phyloP scores from a whole-genome alignment of 805 yeast species.

The Ogataea zsoltii region DNA sequence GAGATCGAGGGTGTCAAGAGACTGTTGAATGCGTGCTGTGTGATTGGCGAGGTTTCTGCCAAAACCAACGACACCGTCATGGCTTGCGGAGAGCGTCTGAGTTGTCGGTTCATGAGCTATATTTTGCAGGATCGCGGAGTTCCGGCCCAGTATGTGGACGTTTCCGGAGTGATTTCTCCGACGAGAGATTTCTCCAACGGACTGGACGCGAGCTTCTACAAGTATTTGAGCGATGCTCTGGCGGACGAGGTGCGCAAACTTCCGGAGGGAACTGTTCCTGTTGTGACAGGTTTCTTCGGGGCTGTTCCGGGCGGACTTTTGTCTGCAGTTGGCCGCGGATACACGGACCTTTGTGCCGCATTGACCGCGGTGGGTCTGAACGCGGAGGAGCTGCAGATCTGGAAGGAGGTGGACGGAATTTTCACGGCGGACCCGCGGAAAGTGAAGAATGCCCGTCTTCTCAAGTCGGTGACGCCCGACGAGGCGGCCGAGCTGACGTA shows the following conservation, averaged over 20 bases:
- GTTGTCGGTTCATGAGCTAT: slow-evolving; percentile 87
- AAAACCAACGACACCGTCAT: slow-evolving; percentile 87
- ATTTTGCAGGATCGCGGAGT: slow-evolving; percentile 82
- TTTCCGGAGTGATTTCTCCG: slow-evolving; percentile 69
- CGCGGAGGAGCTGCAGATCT: slow-evolving; percentile 94
- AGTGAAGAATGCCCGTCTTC: slow-evolving; percentile 82
- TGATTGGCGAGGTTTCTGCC: slow-evolving; percentile 88
- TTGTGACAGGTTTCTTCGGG: slow-evolving; percentile 95
- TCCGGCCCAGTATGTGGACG: slow-evolving; percentile 74
- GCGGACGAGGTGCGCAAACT: slow-evolving; percentile 47
- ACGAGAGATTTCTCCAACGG: slow-evolving; percentile 55
- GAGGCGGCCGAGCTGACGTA: slow-evolving; percentile 98
- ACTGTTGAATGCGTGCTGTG: slow-evolving; percentile 80
- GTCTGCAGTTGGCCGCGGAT: slow-evolving; percentile 94
- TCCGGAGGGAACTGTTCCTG: slow-evolving; percentile 63
- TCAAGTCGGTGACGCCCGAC: slow-evolving; percentile 91
- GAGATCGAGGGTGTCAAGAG: slow-evolving; percentile 72
- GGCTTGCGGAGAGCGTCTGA: slow-evolving; percentile 91
- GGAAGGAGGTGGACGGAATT: slow-evolving; percentile 99
- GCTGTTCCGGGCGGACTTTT: slow-evolving; percentile 93
- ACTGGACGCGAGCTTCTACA: slow-evolving; percentile 68
- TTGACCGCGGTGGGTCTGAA: slow-evolving; percentile 87
- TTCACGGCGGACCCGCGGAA: slow-evolving; percentile 98
- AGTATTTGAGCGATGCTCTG: slow-evolving; percentile 51
- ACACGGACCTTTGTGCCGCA: slow-evolving; percentile 97